Conservation (phyloP, 306 rosid genomes). For the Castanospermum australe region DNA sequence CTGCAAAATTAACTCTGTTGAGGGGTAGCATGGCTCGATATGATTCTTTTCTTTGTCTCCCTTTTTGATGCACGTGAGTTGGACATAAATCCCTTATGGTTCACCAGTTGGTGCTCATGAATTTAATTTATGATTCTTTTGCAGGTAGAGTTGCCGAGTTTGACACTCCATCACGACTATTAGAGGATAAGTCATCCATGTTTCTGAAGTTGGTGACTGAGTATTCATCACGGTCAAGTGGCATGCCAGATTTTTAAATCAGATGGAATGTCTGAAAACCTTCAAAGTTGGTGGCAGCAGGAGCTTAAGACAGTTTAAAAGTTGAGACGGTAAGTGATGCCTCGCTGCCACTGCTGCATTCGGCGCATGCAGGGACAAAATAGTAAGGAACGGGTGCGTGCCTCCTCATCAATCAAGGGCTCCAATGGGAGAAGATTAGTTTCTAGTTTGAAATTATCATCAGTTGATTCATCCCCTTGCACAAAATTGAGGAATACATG, state of each 20-base stretch:
- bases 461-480: constrained; percentile 41
- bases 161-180: constrained; percentile 71
- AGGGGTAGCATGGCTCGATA: background rate
- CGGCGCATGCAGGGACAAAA: constrained; percentile 29
- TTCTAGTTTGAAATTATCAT: constrained; percentile 4
- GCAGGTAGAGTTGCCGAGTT: constrained; percentile 88
- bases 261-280: constrained; percentile 36
- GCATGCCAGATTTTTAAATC: constrained; percentile 66
- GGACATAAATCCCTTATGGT: no score
- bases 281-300: constrained; percentile 29
- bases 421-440: constrained; percentile 25
- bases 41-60: background rate
- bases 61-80: background rate
- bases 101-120: background rate
- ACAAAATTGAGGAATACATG: constrained; percentile 42
- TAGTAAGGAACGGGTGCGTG: constrained; percentile 24
- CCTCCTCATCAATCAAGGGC: constrained; percentile 26
- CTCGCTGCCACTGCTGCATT: constrained; percentile 47
- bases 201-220: constrained; percentile 88
- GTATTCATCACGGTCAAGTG: constrained; percentile 85
- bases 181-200: constrained; percentile 95
- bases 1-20: background rate
- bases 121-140: background rate
- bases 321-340: constrained; percentile 32
- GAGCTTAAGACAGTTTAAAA: constrained; percentile 34